Percentiles rank a stretch among this genome's conserved stretches.
Conservation (phyloP, 148 eudicot genomes). For the Fallopia convolvulus region DNA sequence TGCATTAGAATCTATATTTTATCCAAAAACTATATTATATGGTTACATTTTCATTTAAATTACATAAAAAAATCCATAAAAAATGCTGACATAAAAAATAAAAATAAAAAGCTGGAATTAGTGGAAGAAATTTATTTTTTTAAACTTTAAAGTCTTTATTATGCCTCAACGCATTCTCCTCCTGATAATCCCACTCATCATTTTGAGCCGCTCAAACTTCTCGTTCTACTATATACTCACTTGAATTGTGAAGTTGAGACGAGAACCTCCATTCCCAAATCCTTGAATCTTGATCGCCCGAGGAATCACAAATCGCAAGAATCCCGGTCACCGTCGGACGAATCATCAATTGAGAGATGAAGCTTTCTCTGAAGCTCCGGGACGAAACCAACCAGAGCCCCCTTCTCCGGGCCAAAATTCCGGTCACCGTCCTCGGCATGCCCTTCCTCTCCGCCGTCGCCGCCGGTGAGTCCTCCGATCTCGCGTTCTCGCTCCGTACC, state of each 20-base stretch:
- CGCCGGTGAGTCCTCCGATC: constrained; percentile 68
- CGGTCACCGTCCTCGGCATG: constrained; percentile 51
- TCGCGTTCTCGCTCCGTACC: constrained; percentile 68
- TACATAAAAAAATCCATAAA: no score
- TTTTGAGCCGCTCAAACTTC: not conserved
- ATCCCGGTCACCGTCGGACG: not conserved
- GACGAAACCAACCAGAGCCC: constrained; percentile 28
- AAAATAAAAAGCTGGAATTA: no score
- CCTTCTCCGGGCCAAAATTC: constrained; percentile 72
- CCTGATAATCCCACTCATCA: not conserved
- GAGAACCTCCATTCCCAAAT: no score
- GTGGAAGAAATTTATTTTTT: no score
- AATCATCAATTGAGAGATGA: not conserved
- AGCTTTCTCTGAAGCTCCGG: constrained; percentile 12
- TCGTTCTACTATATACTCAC: not conserved
- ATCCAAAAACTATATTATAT: no score
- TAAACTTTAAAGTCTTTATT: not conserved
- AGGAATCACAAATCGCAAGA: not conserved
- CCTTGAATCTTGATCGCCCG: not conserved
- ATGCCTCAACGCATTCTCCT: not conserved
- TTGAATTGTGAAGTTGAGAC: not conserved
- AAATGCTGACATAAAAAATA: no score
- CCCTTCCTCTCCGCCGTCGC: constrained; percentile 61
- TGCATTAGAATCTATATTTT: no score
- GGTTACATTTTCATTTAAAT: no score